Percentiles rank a stretch among this genome's conserved stretches.
These are phyloP conservation scores for Lunasporangiospora selenospora DNA, from an alignment of 192 early-diverging fungal genomes.

Conservation along the genomic window DNA sequence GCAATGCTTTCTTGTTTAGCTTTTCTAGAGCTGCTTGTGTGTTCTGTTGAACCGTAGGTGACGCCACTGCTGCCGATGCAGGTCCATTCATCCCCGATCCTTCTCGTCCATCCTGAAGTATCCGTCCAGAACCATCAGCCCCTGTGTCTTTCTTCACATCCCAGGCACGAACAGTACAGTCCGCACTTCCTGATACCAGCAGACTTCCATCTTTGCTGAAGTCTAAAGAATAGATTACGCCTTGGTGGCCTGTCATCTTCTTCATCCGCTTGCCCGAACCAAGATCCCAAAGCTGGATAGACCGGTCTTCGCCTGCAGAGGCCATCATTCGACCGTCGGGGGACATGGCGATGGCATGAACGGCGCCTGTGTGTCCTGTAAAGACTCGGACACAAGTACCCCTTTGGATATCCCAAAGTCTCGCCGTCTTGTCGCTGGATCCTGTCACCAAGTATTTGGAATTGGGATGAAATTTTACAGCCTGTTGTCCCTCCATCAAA, in stretches of 20 bases:
- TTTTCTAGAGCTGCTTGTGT: slow-evolving; percentile 43
- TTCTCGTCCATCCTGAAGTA: slow-evolving; percentile 29
- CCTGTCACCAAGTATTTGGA: slow-evolving; percentile 94
- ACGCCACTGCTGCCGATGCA: slow-evolving; percentile 3
- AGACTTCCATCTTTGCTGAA: slow-evolving; percentile 86
- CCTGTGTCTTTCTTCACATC: slow-evolving; percentile 70
- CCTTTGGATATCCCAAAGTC: slow-evolving; percentile 94
- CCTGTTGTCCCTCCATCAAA: slow-evolving; percentile 40
- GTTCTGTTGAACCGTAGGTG: slow-evolving; percentile 3
- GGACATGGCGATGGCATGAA: slow-evolving; percentile 88
- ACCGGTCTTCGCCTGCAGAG: slow-evolving; percentile 84
- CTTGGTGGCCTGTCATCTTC: slow-evolving; percentile 85
- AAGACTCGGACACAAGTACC: slow-evolving; percentile 92
- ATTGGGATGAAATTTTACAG: slow-evolving; percentile 97
- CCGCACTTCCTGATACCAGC: slow-evolving; percentile 85
- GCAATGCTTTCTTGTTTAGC: slow-evolving; percentile 53
- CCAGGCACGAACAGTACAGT: slow-evolving; percentile 92
- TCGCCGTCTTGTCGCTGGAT: slow-evolving; percentile 84
- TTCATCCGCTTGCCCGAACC: slow-evolving; percentile 84
- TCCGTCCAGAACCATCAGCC: slow-evolving; percentile 11
- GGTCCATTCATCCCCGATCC: too few relatives aligned
- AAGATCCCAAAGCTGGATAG: slow-evolving; percentile 92
- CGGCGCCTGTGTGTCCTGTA: slow-evolving; percentile 82
- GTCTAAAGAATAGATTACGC: slow-evolving; percentile 80
- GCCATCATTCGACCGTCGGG: slow-evolving; percentile 93